Evolutionary conservation across 345 rosid genomes (phyloP).

Genomic region (Camelina hispida): DNA sequence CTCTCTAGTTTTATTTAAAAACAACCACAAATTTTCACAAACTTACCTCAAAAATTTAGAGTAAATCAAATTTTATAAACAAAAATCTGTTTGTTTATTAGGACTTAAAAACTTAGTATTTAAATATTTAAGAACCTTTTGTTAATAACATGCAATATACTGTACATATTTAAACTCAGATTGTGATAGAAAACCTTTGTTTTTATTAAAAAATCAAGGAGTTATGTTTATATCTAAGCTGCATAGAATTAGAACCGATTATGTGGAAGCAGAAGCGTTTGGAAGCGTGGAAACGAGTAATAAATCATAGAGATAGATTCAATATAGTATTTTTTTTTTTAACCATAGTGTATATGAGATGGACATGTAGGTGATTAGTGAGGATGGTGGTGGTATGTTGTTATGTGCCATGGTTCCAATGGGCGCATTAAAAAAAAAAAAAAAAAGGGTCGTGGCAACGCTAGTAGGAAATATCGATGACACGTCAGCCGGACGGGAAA

Average conservation of each 20-base stretch:
- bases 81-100: neutral
- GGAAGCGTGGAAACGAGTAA: no score
- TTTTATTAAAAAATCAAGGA: no score
- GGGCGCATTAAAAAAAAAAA: slow-evolving; percentile 11
- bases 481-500: slow-evolving; percentile 42
- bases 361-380: neutral
- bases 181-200: no score
- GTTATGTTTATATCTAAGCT: no score
- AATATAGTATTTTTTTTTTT: no score
- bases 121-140: neutral
- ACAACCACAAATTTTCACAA: neutral
- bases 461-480: slow-evolving; percentile 29
- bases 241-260: no score
- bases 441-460: slow-evolving; percentile 25
- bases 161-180: neutral
- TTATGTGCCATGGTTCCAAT: neutral
- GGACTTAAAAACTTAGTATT: neutral
- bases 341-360: neutral
- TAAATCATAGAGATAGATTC: no score
- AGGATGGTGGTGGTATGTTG: neutral
- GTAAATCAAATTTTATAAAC: neutral
- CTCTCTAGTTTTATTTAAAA: neutral
- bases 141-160: neutral
- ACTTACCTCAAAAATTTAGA: neutral
- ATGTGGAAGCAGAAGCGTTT: no score